A percentile compares a stretch with the other conserved stretches of the same genome.
These are phyloP conservation scores for Solanum pennellii DNA, from an alignment of 257 asterid genomes.

Conservation along the genomic window DNA sequence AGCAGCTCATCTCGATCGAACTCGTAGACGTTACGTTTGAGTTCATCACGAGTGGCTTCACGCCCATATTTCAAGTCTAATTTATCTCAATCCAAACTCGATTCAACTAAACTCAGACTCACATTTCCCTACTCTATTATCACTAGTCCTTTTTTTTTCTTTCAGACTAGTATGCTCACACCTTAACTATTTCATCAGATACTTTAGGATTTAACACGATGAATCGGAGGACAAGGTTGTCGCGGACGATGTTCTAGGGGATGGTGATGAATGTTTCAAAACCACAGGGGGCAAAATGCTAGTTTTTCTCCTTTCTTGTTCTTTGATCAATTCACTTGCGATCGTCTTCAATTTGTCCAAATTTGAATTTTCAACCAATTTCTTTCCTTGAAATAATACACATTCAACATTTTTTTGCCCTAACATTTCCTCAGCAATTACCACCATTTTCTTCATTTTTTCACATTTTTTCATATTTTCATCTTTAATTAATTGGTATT, in stretches of 20 bases:
- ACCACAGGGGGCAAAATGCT: slow-evolving; percentile 39
- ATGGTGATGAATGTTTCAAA: slow-evolving; percentile 27
- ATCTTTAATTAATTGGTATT: background rate
- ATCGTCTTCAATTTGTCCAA: slow-evolving; percentile 40
- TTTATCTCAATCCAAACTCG: background rate
- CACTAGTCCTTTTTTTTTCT: background rate
- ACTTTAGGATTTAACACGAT: slow-evolving; percentile 4
- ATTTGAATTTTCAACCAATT: slow-evolving; percentile 35
- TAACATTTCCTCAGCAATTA: slow-evolving; percentile 38
- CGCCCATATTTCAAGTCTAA: background rate
- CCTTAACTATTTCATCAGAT: background rate
- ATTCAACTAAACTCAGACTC: background rate
- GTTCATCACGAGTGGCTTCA: background rate
- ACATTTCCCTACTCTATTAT: background rate
- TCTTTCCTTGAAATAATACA: slow-evolving; percentile 56
- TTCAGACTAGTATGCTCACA: background rate
- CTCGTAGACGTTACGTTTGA: background rate
- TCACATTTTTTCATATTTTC: background rate
- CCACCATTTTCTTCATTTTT: background rate
- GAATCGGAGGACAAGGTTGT: slow-evolving; percentile 50
- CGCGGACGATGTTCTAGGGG: slow-evolving; percentile 60
- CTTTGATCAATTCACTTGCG: slow-evolving; percentile 49
- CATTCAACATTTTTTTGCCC: slow-evolving; percentile 61
- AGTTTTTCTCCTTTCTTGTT: slow-evolving; percentile 50
- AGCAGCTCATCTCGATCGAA: background rate